Evolutionary conservation across 1,284 basidiomycete genomes (phyloP), one percentile per base, ranked within the genome.

Genomic region (Fomes fomentarius): DNA sequence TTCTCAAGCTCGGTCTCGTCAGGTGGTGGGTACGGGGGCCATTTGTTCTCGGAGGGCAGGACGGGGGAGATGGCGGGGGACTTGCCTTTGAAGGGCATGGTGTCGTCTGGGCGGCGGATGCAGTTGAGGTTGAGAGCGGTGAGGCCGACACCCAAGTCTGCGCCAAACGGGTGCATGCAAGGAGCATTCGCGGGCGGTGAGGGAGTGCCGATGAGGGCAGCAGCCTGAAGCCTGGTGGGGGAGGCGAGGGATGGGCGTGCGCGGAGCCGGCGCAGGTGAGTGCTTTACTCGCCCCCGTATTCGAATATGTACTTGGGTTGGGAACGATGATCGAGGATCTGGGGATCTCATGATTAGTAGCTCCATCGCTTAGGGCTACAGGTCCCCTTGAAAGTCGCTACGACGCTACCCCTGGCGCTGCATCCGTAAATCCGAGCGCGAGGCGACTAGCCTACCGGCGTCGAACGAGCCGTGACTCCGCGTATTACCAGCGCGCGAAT

Each of bases 21-120:
- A 0, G 57, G 50, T 2, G 67, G 67, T 1, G 66, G 66, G 24
- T 55, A 58, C 6, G 67, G 67, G 0, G 67, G 67, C 67, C 67
- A 69, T 10, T 39, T 33, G 22, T 42, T 49, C 21, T 56, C 57
- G 21, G 39, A 48, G 24, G 6, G 17, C 15, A 37, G 39, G 15
- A 15, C n/a, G 22, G 17, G n/a, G 24, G 35, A 19, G 11, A 3
- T 7, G 4, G n/a, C 39, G 17, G 43, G 4, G 4, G 35, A 35
- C 43, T 54, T 54, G 42, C 53, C 47, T 40, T 48, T 43, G 17
- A 26, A 15, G 9, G 39, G 28, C 35, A 43, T 48, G 7, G 33
- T 28, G 33, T n/a, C n/a, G n/a, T 26, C 45, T 47, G 45, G 22
- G 24, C 45, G 15, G 8, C 45, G 45, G 3, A 19, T 24, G 34